Conservation (phyloP, 495 filamentous ascomycete species). For the Stereocaulon alpinum region DNA sequence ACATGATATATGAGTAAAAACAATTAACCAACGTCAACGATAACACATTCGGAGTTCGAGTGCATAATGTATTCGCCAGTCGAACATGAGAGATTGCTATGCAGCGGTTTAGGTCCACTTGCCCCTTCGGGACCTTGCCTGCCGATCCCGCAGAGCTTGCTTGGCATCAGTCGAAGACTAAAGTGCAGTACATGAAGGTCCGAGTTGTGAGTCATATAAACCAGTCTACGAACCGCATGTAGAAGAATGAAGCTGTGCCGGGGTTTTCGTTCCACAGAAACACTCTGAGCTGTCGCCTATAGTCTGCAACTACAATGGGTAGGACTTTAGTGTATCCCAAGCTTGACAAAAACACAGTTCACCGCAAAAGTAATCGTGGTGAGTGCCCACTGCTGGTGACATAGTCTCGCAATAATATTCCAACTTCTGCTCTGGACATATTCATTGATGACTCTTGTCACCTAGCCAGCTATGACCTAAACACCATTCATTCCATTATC, state of each 20-base stretch:
- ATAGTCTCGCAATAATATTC: background rate
- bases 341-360: slow-evolving; percentile 56
- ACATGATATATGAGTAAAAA: no score
- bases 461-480: slow-evolving; percentile 61
- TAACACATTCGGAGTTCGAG: no score
- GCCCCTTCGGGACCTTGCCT: background rate
- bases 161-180: background rate
- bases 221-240: background rate
- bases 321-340: slow-evolving; percentile 57
- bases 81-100: background rate
- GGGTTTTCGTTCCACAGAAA: background rate
- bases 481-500: slow-evolving; percentile 70
- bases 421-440: background rate
- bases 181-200: background rate
- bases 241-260: background rate
- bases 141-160: background rate
- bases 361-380: slow-evolving; percentile 62
- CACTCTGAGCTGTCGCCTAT: background rate
- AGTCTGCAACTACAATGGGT: slow-evolving; percentile 29
- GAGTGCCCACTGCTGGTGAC: slow-evolving; percentile 5
- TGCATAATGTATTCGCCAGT: background rate
- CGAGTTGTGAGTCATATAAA: background rate
- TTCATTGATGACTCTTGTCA: slow-evolving; percentile 1
- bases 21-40: no score
- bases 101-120: slow-evolving; percentile 3